Evolutionary conservation across 345 rosid genomes (phyloP), one percentile per base, ranked within the genome.

Genomic region (Odontarrhena argentea): DNA sequence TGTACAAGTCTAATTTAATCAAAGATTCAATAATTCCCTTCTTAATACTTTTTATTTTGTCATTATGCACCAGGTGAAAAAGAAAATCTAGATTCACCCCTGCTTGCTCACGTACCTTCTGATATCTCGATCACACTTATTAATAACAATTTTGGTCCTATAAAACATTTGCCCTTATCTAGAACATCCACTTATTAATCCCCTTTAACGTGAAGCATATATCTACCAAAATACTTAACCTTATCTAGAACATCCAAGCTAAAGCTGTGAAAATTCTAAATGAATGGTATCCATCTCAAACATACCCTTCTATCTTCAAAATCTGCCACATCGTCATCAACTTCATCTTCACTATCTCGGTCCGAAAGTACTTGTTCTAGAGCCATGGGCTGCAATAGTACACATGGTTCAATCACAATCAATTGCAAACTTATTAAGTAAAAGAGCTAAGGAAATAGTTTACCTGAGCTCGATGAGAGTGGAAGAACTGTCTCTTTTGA

Each of bases 381-480:
- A n/a, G 80, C 93, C 99, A 95, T 95, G 66, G 96, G 92, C 97
- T 95, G 72, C 60, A 69, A 69, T 63, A 40, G 63, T 30, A 65
- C 70, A 67, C 11, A 55, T 7, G 24, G 49, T 26, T 24, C 56
- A 55, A 48, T 62, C 44, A 35, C 45, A 58, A 63, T 63, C 42
- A 46, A 32, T 41, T 59, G 55, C 30, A 62, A 61, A 22, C 41
- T 56, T 34, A 47, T 55, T 15, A 52, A 43, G 48, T 18, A 15
- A 41, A 32, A 43, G 6, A 36, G 62, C 13, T 49, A 41, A 55
- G 11, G 15, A 13, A 26, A 65, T 13, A 46, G 62, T 68, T 70
- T 75, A 94, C 99, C 97, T 91, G 99, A 69, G 99, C 93, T 85
- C 99, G 85, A 79, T 94, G 99, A 2, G 99, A 94, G 73, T 94